phyloP scores from a whole-genome alignment of 768 basidiomycete genomes.

The Podaxis sp. region DNA sequence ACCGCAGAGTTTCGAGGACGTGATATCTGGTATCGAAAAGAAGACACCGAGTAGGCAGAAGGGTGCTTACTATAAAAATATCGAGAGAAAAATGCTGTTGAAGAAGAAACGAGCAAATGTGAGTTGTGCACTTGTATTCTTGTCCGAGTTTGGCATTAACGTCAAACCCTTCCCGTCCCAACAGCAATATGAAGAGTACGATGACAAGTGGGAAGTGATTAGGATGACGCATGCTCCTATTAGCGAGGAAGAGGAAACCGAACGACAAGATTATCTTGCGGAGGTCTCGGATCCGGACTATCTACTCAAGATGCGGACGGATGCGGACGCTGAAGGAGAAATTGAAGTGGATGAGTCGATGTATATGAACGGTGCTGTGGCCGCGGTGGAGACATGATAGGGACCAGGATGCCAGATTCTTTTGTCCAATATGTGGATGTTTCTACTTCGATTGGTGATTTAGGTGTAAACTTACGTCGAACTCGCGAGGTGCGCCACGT shows the following conservation, averaged over 20 bases:
- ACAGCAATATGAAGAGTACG: slow-evolving; percentile 69
- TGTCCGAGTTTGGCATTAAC: not conserved
- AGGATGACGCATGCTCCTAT: slow-evolving; percentile 69
- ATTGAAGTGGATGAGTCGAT: slow-evolving; percentile 40
- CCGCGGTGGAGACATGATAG: not conserved
- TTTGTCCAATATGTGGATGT: not conserved
- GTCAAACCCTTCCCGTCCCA: not conserved
- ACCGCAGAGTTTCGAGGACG: slow-evolving; percentile 28
- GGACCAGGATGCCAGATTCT: too few species aligned
- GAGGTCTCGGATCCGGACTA: slow-evolving; percentile 75
- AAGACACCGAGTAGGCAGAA: slow-evolving; percentile 35
- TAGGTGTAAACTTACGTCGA: not conserved
- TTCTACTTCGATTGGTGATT: not conserved
- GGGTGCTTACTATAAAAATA: slow-evolving; percentile 88
- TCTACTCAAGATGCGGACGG: slow-evolving; percentile 46
- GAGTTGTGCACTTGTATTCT: slow-evolving; percentile 22
- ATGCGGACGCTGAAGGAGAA: slow-evolving; percentile 66
- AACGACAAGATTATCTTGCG: slow-evolving; percentile 74
- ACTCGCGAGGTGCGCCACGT: not conserved
- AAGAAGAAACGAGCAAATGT: slow-evolving; percentile 85
- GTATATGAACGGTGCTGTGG: slow-evolving; percentile 7
- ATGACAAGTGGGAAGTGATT: slow-evolving; percentile 82
- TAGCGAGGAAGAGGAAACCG: slow-evolving; percentile 71
- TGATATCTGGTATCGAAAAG: slow-evolving; percentile 29
- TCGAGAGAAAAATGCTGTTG: slow-evolving; percentile 83